Percentiles rank a stretch among this genome's conserved stretches.
phyloP scores from a whole-genome alignment of 176 grass and related monocot genomes.

The Otatea glauca region DNA sequence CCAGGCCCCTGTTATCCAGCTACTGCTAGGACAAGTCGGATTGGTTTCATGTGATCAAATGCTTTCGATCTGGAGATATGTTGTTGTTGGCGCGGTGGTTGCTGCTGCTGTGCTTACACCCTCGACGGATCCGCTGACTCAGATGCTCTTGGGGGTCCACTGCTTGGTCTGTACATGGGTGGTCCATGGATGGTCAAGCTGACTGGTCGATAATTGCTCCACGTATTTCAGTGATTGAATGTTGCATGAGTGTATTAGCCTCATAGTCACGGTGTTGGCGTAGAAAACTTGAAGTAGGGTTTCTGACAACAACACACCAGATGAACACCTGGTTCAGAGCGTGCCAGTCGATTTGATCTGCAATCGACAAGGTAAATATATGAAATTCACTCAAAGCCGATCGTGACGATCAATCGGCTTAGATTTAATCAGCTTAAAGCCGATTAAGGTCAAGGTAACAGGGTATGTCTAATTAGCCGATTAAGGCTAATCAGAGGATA shows the following conservation, averaged over 20 bases:
- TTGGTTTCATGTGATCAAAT: constrained; percentile 87
- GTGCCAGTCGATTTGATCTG: too few relatives aligned
- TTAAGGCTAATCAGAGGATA: too few relatives aligned
- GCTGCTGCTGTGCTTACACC: constrained; percentile 94
- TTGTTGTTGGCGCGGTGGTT: constrained; percentile 88
- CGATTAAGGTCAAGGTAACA: too few relatives aligned
- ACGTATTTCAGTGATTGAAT: constrained; percentile 3
- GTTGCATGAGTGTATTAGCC: neutral
- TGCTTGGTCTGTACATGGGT: constrained; percentile 93
- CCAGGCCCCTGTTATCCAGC: constrained; percentile 94
- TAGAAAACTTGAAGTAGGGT: too few relatives aligned
- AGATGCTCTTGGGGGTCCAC: constrained; percentile 84
- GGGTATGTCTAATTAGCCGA: too few relatives aligned
- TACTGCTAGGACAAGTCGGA: constrained; percentile 87
- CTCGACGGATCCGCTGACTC: constrained; percentile 89
- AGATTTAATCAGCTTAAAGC: too few relatives aligned
- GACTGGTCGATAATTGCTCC: constrained; percentile 66
- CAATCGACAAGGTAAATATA: too few relatives aligned
- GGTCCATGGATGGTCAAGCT: constrained; percentile 92
- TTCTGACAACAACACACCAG: too few relatives aligned
- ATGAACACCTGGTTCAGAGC: too few relatives aligned
- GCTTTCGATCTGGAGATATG: constrained; percentile 99
- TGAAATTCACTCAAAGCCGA: too few relatives aligned
- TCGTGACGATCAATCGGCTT: too few relatives aligned
- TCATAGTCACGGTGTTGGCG: constrained; percentile 9